A percentile compares a stretch with the other conserved stretches of the same genome.
phyloP scores from a whole-genome alignment of 2,329 filamentous ascomycete genomes.

The Shiraia sp. region DNA sequence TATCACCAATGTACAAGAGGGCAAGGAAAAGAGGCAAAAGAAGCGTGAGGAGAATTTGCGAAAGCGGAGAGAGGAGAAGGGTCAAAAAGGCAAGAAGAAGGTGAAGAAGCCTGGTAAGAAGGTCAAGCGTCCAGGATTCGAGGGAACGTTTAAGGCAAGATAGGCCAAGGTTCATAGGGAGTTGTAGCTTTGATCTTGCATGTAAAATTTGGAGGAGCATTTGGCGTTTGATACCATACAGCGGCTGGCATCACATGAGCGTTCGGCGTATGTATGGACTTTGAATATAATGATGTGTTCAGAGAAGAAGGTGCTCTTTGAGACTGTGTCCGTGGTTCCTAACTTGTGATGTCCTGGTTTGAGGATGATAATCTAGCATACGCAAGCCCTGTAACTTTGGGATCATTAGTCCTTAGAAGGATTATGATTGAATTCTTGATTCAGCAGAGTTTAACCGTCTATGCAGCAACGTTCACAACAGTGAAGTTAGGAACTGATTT shows the following conservation, averaged over 20 bases:
- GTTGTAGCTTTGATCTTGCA: conserved; percentile 3
- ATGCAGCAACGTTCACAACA: too few relatives aligned
- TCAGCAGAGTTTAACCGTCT: too few relatives aligned
- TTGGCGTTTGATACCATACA: conserved; percentile 37
- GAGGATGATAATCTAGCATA: too few relatives aligned
- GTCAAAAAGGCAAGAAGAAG: conserved; percentile 68
- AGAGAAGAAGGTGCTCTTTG: conserved; percentile 1
- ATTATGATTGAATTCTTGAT: conserved; percentile 4
- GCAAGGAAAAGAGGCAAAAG: conserved; percentile 55
- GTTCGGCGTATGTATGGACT: conserved; percentile 25
- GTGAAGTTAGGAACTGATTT: neutral
- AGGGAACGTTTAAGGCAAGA: conserved; percentile 67
- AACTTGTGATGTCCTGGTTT: conserved; percentile 1
- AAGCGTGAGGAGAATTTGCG: conserved; percentile 60
- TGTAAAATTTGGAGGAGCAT: conserved; percentile 23
- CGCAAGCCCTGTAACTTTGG: too few relatives aligned
- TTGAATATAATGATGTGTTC: conserved; percentile 28
- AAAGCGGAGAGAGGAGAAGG: conserved; percentile 75
- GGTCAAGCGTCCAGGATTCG: conserved; percentile 62
- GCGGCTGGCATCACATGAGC: conserved; percentile 29
- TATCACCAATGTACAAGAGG: conserved; percentile 50
- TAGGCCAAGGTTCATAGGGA: neutral
- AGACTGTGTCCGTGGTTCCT: neutral
- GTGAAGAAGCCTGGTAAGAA: conserved; percentile 56
- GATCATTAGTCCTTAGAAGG: too few relatives aligned